Evolutionary conservation across 176 grass and related monocot genomes (phyloP), one percentile per base, ranked within the genome.

Genomic region (Thalia dealbata): DNA sequence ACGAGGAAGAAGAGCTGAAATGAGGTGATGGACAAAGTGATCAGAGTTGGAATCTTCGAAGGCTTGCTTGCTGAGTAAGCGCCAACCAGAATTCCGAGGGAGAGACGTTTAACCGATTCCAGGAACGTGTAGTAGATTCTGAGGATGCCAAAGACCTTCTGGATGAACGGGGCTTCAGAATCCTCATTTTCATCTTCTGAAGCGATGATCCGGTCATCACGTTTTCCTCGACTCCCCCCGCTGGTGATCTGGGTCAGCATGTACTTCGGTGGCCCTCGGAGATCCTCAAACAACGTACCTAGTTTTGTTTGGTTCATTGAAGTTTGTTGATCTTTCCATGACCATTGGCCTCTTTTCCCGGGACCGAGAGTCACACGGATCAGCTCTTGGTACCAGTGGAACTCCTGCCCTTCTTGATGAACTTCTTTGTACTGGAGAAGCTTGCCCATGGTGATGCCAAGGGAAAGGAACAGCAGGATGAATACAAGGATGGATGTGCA

Each of bases 381-480:
- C 21, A 97, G 28, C 71, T 92, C 89, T 79, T 92, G 93, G 73
- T 80, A 92, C 87, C 92, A 92, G 35, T 73, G 89, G 73, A 70
- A 64, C 67, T 86, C 86, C 68, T 75, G 71, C 21, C 71, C 88
- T 73, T 91, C 88, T 69, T 28, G 89, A 76, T 84, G 81, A 58
- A 90, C 81, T 78, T 96, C 89, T 84, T 79, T 86, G 89, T 90
- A 97, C 83, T 83, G 87, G 26, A 92, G 82, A 75, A 88, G 72
- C 78, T 82, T 92, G 24, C 89, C 87, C 81, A 78, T 88, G 38
- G 83, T 77, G 81, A 97, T 83, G 75, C 95, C 95, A 65, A 97
- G 60, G 28, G 81, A 91, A 68, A 99, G 77, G 74, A 99, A 99
- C 69, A 92, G 51, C 21, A 93, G 35, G 72, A 99, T 76, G 9